Conservation (phyloP, 169 alveolate species). For the Plasmodium coatneyi region DNA sequence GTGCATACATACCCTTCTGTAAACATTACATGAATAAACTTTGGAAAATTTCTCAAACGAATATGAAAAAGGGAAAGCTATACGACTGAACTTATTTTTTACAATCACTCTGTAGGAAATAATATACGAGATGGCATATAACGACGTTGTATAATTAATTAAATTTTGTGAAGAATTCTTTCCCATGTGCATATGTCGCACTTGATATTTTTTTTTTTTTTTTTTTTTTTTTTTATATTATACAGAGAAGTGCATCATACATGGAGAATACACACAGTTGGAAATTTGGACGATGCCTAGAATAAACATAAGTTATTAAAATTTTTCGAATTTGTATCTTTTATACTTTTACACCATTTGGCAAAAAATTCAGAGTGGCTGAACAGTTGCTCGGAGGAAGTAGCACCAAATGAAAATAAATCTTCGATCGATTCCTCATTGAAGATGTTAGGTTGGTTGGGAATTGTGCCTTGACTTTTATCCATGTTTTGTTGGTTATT, state of each 20-base stretch:
- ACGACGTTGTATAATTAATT: too few relatives aligned
- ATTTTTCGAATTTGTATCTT: conserved; percentile 15
- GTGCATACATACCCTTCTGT: neutral
- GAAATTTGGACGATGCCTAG: neutral
- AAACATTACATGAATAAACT: neutral
- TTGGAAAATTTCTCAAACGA: neutral
- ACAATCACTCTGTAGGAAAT: too few relatives aligned
- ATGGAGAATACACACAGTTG: neutral
- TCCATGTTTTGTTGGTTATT: neutral
- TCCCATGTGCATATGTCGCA: too few relatives aligned
- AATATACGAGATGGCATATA: too few relatives aligned
- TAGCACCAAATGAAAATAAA: neutral
- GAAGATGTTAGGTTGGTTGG: neutral
- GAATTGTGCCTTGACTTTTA: neutral
- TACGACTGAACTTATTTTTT: too few relatives aligned
- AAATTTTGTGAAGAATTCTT: too few relatives aligned
- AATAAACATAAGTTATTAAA: conserved; percentile 7
- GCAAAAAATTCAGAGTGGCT: conserved; percentile 8
- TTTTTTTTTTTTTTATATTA: neutral
- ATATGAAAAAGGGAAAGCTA: too few relatives aligned
- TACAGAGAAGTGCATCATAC: neutral
- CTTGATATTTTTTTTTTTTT: too few relatives aligned
- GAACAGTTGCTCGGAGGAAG: neutral
- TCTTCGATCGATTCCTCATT: neutral
- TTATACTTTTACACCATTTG: conserved; percentile 23